These are phyloP conservation scores for Caryopteris hybrid DNA, from an alignment of 305 asterid genomes.

Conservation along the genomic window DNA sequence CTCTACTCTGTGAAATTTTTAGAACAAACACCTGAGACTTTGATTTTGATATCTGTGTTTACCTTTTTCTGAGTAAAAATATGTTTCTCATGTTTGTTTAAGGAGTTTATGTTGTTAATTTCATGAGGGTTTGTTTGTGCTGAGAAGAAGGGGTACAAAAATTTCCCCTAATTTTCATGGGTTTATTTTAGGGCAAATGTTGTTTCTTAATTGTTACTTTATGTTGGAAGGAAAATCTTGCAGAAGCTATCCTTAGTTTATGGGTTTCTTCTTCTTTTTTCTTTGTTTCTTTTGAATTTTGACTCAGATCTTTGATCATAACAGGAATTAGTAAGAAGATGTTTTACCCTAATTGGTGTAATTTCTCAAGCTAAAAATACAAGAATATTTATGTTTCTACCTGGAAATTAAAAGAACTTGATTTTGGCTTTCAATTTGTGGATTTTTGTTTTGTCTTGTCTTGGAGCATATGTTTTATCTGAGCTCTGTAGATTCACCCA, in stretches of 20 bases:
- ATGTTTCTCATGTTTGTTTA: neutral
- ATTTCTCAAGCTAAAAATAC: neutral
- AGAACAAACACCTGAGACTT: neutral
- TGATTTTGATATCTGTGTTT: neutral
- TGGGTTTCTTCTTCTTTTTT: neutral
- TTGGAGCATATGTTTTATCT: conserved; percentile 3
- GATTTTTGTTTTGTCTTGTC: neutral
- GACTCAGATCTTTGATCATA: neutral
- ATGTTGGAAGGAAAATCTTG: neutral
- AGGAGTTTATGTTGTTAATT: neutral
- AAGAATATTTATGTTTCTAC: too few species aligned
- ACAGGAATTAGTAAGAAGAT: neutral
- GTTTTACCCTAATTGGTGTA: neutral
- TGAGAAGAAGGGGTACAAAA: too few species aligned
- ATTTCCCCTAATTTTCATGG: neutral
- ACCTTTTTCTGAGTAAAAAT: neutral
- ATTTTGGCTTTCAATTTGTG: neutral
- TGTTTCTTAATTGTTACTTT: neutral
- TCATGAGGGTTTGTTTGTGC: neutral
- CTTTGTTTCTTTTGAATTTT: neutral
- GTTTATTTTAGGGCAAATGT: conserved; percentile 11
- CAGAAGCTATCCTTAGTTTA: conserved; percentile 1
- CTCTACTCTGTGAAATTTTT: neutral
- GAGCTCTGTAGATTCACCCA: conserved; percentile 15
- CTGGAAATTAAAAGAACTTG: neutral